phyloP scores from a whole-genome alignment of 1,284 basidiomycete genomes.

The Rhodotorula sp. region DNA sequence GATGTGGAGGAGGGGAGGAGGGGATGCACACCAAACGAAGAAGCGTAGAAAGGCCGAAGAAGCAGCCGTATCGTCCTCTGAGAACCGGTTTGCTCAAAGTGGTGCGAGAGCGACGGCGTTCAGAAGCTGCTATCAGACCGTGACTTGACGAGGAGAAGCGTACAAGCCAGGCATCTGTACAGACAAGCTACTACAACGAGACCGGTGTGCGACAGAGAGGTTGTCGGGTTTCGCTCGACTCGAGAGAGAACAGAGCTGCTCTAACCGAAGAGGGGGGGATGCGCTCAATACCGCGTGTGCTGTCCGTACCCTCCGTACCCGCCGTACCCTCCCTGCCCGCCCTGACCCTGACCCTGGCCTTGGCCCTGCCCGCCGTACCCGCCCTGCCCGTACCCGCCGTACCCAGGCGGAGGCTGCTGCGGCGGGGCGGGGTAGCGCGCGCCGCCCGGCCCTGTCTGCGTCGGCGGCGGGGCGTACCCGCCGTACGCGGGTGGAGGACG shows the following conservation, averaged over 20 bases:
- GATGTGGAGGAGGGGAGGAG: not conserved
- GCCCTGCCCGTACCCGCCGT: conserved; percentile 16
- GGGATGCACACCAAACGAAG: not conserved
- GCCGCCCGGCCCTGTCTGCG: conserved; percentile 15
- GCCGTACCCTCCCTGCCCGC: not conserved
- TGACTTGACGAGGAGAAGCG: too few relatives aligned
- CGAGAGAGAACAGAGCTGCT: too few relatives aligned
- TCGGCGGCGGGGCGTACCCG: conserved; percentile 10
- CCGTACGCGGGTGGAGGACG: conserved; percentile 14
- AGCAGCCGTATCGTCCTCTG: too few relatives aligned
- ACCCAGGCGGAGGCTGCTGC: conserved; percentile 1
- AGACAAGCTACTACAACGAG: too few relatives aligned
- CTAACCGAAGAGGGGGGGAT: not conserved
- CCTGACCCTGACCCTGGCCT: not conserved
- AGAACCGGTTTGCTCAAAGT: too few relatives aligned
- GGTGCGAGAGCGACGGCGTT: too few relatives aligned
- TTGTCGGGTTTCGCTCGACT: too few relatives aligned
- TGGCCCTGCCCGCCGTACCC: conserved; percentile 5
- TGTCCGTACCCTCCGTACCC: not conserved
- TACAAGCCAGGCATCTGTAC: too few relatives aligned
- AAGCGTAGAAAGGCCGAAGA: too few relatives aligned
- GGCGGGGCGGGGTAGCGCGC: conserved; percentile 14
- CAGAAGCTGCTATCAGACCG: too few relatives aligned
- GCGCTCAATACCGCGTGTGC: conserved; percentile 6
- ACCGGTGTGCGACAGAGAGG: too few relatives aligned